These are phyloP conservation scores for Calonectria hongkongensis DNA, from an alignment of 2,329 filamentous ascomycete species.

Conservation along the genomic window DNA sequence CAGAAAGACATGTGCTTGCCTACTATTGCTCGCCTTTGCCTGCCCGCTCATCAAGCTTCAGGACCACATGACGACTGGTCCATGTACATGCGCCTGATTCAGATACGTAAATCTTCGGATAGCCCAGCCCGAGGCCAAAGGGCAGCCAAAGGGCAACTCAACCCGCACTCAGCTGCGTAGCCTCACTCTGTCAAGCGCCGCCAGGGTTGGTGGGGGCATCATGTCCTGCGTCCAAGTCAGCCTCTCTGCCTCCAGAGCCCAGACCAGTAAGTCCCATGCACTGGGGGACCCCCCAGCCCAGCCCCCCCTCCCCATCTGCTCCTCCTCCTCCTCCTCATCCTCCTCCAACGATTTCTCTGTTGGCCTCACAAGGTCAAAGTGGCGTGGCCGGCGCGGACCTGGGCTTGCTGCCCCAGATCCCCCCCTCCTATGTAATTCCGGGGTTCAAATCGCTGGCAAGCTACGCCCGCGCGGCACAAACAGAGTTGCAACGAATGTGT, in stretches of 20 bases:
- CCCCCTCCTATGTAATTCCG: conserved; percentile 6
- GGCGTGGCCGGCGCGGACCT: conserved; percentile 15
- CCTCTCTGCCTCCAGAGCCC: background rate
- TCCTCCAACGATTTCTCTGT: background rate
- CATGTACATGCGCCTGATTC: background rate
- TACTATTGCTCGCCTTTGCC: background rate
- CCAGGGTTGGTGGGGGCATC: background rate
- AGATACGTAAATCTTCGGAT: conserved; percentile 16
- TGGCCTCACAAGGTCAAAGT: conserved; percentile 11
- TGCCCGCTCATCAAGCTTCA: conserved; percentile 6
- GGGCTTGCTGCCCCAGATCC: conserved; percentile 18
- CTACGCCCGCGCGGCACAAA: conserved; percentile 1
- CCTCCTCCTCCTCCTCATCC: background rate
- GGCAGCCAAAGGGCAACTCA: conserved; percentile 1
- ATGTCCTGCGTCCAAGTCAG: conserved; percentile 9
- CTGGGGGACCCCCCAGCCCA: background rate
- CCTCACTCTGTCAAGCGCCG: conserved; percentile 4
- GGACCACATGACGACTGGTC: background rate
- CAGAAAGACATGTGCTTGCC: background rate
- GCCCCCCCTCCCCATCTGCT: background rate
- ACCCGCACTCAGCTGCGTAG: background rate
- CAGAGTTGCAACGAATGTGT: conserved; percentile 19
- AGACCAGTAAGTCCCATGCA: no score
- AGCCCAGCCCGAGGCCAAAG: background rate
- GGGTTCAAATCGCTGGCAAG: conserved; percentile 2